Percentiles rank a stretch among this genome's conserved stretches.
Evolutionary conservation across 2,329 filamentous ascomycete genomes (phyloP).

Genomic region (Shiraia bambusicola): DNA sequence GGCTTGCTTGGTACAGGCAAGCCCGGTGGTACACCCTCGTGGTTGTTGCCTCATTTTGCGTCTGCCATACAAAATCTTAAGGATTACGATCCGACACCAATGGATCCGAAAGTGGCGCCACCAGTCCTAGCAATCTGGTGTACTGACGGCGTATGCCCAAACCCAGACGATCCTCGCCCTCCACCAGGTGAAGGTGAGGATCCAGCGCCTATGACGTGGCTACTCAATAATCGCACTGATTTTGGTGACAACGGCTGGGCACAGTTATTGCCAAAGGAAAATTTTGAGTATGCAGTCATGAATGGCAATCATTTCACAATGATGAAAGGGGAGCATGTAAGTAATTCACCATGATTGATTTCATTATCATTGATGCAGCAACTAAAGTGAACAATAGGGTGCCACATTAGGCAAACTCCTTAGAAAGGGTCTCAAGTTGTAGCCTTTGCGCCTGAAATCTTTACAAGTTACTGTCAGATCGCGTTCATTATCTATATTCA

Average conservation of each 20-base stretch:
- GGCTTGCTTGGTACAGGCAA: constrained; percentile 68
- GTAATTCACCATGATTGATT: constrained; percentile 13
- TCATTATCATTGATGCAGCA: not conserved
- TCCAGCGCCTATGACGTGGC: constrained; percentile 60
- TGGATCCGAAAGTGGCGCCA: constrained; percentile 61
- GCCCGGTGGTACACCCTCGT: constrained; percentile 64
- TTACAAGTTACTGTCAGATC: not conserved
- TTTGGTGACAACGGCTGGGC: constrained; percentile 72
- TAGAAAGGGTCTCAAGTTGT: constrained; percentile 45
- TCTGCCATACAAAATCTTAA: constrained; percentile 68
- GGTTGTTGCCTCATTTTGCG: constrained; percentile 73
- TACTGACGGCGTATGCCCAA: constrained; percentile 70
- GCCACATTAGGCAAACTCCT: constrained; percentile 48
- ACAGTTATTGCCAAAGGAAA: constrained; percentile 61
- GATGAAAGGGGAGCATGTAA: constrained; percentile 65
- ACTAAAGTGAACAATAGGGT: constrained; percentile 38
- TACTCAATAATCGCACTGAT: constrained; percentile 71
- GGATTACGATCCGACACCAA: constrained; percentile 66
- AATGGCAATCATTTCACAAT: constrained; percentile 74
- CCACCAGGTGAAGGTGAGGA: constrained; percentile 60
- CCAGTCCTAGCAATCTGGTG: constrained; percentile 69
- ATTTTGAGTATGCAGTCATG: constrained; percentile 67
- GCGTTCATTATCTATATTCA: constrained; percentile 29
- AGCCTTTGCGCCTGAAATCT: constrained; percentile 10
- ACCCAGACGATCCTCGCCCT: constrained; percentile 66